A percentile compares a stretch with the other conserved stretches of the same genome.
Evolutionary conservation across 2,329 filamentous ascomycete species (phyloP).

Genomic region (Diaporthe destruens): DNA sequence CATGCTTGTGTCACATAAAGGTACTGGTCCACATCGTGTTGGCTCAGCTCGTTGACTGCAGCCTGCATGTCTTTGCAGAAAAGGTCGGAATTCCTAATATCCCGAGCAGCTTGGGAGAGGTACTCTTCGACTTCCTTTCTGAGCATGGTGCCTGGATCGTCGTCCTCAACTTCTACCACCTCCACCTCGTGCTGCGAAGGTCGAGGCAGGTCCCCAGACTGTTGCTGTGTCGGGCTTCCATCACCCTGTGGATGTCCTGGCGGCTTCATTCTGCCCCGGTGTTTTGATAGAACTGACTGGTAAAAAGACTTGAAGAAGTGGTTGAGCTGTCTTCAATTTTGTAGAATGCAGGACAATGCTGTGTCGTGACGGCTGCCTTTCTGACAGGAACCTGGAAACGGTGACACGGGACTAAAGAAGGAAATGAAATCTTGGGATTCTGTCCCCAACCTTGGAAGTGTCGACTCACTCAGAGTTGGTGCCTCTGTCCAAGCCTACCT

Average conservation of each 20-base stretch:
- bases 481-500: not conserved
- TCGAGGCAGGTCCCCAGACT: not conserved
- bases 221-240: not conserved
- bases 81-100: not conserved
- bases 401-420: not conserved
- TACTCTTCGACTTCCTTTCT: not conserved
- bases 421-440: too few species aligned
- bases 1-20: not conserved
- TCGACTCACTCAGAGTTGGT: not conserved
- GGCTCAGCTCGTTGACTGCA: constrained; percentile 14
- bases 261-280: not conserved
- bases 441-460: too few species aligned
- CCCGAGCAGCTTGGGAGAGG: not conserved
- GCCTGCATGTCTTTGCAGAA: constrained; percentile 2
- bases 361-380: too few species aligned
- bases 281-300: too few species aligned
- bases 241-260: too few species aligned
- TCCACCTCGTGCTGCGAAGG: not conserved
- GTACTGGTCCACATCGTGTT: not conserved
- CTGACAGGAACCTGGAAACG: not conserved
- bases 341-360: not conserved
- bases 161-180: not conserved
- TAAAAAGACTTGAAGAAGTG: not conserved
- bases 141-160: not conserved
- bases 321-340: not conserved